A percentile compares a stretch with the other conserved stretches of the same genome.
phyloP scores from a whole-genome alignment of 768 basidiomycete genomes.

The Pluteus cervinus region DNA sequence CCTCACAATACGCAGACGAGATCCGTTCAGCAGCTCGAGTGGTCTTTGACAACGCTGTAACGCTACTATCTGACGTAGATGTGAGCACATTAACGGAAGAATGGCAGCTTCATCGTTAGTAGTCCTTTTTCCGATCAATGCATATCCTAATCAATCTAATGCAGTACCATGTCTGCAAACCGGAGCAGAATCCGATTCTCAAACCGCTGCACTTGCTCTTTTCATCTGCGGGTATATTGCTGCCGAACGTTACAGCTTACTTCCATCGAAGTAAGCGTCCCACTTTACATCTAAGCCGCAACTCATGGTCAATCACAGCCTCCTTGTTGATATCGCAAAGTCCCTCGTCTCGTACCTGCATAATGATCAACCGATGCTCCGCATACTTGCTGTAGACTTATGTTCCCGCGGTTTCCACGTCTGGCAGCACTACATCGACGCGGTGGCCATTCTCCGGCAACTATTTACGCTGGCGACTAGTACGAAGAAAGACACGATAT shows the following conservation, averaged over 20 bases:
- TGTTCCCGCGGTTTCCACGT: conserved; percentile 88
- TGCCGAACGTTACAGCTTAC: conserved; percentile 67
- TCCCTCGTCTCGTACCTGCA: conserved; percentile 77
- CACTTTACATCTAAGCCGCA: background rate
- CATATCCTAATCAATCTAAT: conserved; percentile 1
- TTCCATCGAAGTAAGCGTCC: conserved; percentile 58
- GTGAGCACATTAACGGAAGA: conserved; percentile 50
- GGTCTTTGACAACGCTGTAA: conserved; percentile 73
- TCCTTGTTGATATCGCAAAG: conserved; percentile 78
- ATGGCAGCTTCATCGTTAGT: conserved; percentile 61
- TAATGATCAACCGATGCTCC: conserved; percentile 59
- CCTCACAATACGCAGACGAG: conserved; percentile 42
- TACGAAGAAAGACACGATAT: conserved; percentile 62
- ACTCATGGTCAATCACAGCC: conserved; percentile 32
- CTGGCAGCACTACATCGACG: conserved; percentile 93
- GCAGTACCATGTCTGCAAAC: conserved; percentile 61
- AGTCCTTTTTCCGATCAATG: background rate
- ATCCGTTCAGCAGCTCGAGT: conserved; percentile 70
- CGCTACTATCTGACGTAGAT: conserved; percentile 62
- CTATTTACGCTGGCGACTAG: conserved; percentile 79
- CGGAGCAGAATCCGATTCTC: conserved; percentile 51
- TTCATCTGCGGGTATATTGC: conserved; percentile 83
- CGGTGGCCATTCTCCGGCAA: conserved; percentile 80
- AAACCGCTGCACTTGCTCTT: conserved; percentile 60
- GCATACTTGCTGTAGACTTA: conserved; percentile 79